Evolutionary conservation across 495 filamentous ascomycete species (phyloP).

Genomic region (Hyaloscypha finlandica): DNA sequence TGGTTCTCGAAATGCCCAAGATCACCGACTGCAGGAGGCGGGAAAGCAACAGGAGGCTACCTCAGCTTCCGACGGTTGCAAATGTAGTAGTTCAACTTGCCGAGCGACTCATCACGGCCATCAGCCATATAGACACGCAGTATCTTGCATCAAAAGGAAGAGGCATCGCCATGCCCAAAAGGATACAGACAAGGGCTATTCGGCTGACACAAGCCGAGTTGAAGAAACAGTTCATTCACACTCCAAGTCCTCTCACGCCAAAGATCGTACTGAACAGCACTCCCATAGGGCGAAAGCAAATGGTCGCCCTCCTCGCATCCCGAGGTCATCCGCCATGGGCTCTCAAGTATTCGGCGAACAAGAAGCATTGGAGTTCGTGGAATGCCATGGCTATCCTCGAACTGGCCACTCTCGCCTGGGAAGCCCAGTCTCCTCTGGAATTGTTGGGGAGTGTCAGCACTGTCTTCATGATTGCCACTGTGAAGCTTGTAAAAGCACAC

Average conservation of each 20-base stretch:
- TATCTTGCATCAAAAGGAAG: constrained; percentile 25
- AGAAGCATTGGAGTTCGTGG: constrained; percentile 19
- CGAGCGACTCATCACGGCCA: constrained; percentile 37
- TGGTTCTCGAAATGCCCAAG: neutral
- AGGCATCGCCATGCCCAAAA: constrained; percentile 15
- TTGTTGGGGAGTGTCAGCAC: constrained; percentile 30
- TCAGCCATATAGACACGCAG: constrained; percentile 37
- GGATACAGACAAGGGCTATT: constrained; percentile 31
- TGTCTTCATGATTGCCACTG: constrained; percentile 30
- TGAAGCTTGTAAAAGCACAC: constrained; percentile 24
- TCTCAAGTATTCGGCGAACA: neutral
- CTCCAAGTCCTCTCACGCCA: neutral
- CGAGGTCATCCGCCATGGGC: neutral
- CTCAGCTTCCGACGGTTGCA: constrained; percentile 8
- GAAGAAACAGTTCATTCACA: constrained; percentile 14
- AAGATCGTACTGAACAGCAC: neutral
- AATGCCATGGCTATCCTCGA: constrained; percentile 30
- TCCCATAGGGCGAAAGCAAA: neutral
- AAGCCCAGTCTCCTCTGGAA: constrained; percentile 17
- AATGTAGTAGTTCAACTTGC: constrained; percentile 36
- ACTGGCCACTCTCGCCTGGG: constrained; percentile 24
- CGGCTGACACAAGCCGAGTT: constrained; percentile 22
- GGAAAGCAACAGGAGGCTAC: neutral
- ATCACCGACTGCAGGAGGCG: neutral
- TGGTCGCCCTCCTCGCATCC: neutral